A percentile compares a stretch with the other conserved stretches of the same genome.
phyloP scores from a whole-genome alignment of 805 yeast species.

The Candida verbasci region DNA sequence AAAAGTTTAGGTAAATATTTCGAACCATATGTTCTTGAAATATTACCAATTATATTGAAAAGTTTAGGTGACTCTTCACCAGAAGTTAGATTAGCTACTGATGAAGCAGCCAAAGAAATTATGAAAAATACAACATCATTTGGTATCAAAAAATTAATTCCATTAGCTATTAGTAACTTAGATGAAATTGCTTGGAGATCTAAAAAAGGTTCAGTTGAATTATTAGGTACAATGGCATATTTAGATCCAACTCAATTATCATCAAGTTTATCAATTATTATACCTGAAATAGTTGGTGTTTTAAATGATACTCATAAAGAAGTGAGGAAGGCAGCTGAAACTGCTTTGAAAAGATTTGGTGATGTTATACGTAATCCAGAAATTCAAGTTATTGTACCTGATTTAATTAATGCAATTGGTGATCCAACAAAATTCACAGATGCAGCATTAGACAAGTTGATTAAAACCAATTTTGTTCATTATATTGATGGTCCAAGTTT shows the following conservation, averaged over 20 bases:
- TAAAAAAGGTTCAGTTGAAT: slow-evolving; percentile 93
- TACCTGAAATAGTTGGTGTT: slow-evolving; percentile 95
- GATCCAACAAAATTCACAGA: slow-evolving; percentile 92
- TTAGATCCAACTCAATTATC: slow-evolving; percentile 92
- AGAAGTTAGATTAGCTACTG: slow-evolving; percentile 88
- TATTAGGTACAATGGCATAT: slow-evolving; percentile 97
- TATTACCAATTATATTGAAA: slow-evolving; percentile 74
- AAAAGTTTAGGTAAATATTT: slow-evolving; percentile 68
- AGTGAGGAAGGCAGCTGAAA: slow-evolving; percentile 92
- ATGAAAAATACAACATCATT: slow-evolving; percentile 90
- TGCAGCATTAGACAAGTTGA: slow-evolving; percentile 76
- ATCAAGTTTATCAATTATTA: slow-evolving; percentile 79
- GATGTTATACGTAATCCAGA: slow-evolving; percentile 97
- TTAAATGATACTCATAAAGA: slow-evolving; percentile 94
- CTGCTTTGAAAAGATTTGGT: slow-evolving; percentile 84
- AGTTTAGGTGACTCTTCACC: slow-evolving; percentile 80
- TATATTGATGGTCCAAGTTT: slow-evolving; percentile 97
- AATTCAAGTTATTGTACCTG: slow-evolving; percentile 87
- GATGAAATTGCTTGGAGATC: slow-evolving; percentile 94
- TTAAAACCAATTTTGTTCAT: slow-evolving; percentile 91
- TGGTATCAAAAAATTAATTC: slow-evolving; percentile 89
- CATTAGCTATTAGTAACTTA: slow-evolving; percentile 78
- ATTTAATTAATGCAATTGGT: slow-evolving; percentile 85
- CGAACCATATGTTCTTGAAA: slow-evolving; percentile 92
- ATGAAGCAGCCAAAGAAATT: slow-evolving; percentile 77